Conservation (phyloP, 2,329 filamentous ascomycete species). For the Xenoacremonium recifei region DNA sequence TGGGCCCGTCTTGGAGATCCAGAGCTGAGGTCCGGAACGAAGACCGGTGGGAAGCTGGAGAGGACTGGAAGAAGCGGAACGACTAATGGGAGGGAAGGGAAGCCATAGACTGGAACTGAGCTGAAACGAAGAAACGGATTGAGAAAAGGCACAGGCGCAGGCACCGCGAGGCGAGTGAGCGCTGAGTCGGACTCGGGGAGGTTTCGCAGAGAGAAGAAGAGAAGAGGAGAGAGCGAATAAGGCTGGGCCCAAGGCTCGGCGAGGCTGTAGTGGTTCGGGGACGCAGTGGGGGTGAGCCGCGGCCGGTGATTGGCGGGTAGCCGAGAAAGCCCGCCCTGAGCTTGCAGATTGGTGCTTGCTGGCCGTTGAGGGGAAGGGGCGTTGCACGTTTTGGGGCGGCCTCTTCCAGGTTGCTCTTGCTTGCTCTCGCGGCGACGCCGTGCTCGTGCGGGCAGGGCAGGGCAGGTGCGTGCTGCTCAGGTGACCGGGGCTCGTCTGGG, state of each 20-base stretch:
- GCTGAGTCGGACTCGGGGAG: too few relatives aligned
- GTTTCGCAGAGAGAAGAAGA: conserved; percentile 10
- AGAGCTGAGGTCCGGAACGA: too few relatives aligned
- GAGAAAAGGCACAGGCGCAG: conserved; percentile 1
- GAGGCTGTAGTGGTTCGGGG: conserved; percentile 25
- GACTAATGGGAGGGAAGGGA: background rate
- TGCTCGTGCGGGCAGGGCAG: too few relatives aligned
- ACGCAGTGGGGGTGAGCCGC: conserved; percentile 15
- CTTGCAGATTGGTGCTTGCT: too few relatives aligned
- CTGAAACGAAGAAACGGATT: background rate
- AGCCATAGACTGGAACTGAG: background rate
- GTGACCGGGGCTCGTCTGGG: background rate
- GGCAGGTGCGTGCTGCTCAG: background rate
- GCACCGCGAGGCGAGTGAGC: conserved; percentile 1
- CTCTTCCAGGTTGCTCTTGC: background rate
- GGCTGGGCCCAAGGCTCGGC: conserved; percentile 27
- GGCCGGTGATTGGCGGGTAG: conserved; percentile 26
- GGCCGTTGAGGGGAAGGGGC: conserved; percentile 11
- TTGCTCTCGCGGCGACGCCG: too few relatives aligned
- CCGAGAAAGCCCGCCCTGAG: conserved; percentile 19
- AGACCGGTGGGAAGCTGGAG: too few relatives aligned
- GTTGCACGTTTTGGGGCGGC: background rate
- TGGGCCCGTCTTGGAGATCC: too few relatives aligned
- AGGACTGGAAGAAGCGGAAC: background rate
- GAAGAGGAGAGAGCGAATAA: conserved; percentile 25